phyloP scores from a whole-genome alignment of 371 early-diverging fungal species.

The Saksenaea vasiformis region DNA sequence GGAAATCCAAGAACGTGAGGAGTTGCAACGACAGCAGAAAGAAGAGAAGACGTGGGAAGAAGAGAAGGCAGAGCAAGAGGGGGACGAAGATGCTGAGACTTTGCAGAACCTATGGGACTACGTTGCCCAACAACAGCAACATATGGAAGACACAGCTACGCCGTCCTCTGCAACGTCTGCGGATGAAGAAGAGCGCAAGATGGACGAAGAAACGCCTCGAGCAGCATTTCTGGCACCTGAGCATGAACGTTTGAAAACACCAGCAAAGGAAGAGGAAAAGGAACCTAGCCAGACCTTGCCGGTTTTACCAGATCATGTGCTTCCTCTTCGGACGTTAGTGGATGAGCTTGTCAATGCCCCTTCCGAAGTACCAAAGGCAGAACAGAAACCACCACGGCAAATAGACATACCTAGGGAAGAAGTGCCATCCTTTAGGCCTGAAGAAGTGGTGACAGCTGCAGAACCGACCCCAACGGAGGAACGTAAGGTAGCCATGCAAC shows the following conservation, averaged over 20 bases:
- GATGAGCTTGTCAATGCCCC: conserved; percentile 13
- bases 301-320: conserved; percentile 9
- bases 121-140: conserved; percentile 15
- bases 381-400: neutral
- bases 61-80: conserved; percentile 16
- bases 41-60: neutral
- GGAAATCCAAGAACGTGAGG: conserved; percentile 10
- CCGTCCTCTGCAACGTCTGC: neutral
- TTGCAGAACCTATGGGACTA: conserved; percentile 18
- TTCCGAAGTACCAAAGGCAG: neutral
- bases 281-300: neutral
- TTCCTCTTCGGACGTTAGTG: conserved; percentile 16
- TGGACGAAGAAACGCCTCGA: conserved; percentile 8
- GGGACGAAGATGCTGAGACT: conserved; percentile 14
- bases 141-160: conserved; percentile 4
- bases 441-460: conserved; percentile 10
- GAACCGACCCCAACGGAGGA: conserved; percentile 7
- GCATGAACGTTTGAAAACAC: neutral
- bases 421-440: neutral
- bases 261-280: neutral
- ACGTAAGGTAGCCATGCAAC: conserved; percentile 9
- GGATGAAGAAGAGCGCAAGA: conserved; percentile 5
- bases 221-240: neutral
- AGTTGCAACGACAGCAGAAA: conserved; percentile 12
- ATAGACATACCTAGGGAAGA: neutral